Evolutionary conservation across 257 asterid genomes (phyloP), one percentile per base, ranked within the genome.

Genomic region (Solanum habrochaites): DNA sequence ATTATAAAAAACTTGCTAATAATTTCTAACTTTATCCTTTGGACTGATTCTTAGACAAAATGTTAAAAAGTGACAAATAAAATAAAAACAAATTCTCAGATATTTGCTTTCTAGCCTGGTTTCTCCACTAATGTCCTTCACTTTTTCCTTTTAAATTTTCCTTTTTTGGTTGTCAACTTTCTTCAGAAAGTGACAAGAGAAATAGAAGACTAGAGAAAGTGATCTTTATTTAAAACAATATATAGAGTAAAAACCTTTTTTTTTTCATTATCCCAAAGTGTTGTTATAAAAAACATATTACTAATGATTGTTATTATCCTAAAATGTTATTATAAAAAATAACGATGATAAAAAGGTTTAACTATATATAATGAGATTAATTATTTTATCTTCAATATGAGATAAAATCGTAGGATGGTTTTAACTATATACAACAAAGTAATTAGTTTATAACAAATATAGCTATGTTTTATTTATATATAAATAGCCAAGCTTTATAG

Each of bases 71-170:
- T 42, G 20, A 7, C 43, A 70, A 72, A 64, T 72, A 86, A 11
- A 37, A 73, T 42, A 7, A 73, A 47, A 81, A 81, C 45, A 81
- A 80, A 31, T 40, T 69, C 78, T 27, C n/a, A 58, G 64, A 18
- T 81, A 35, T 71, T 52, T 83, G 83, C 87, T 86, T 45, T 74
- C 74, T 83, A 25, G 87, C 86, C 87, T 64, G 90, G 87, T 86
- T 83, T 85, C 72, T 83, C 70, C 89, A 86, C 85, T 75, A 4
- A 21, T 77, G 80, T 75, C 80, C 85, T 73, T 62, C 18, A 32
- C 8, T 66, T 86, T 88, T 87, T 47, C 85, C 85, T 62, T 73
- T 75, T 75, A 40, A 32, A 3, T 75, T 75, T 80, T 80, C 15
- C 67, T 42, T 86, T 27, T 21, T 4, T 37, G 45, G n/a, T 21